Evolutionary conservation across 1,284 basidiomycete genomes (phyloP).

Genomic region (Moesziomyces sp.): DNA sequence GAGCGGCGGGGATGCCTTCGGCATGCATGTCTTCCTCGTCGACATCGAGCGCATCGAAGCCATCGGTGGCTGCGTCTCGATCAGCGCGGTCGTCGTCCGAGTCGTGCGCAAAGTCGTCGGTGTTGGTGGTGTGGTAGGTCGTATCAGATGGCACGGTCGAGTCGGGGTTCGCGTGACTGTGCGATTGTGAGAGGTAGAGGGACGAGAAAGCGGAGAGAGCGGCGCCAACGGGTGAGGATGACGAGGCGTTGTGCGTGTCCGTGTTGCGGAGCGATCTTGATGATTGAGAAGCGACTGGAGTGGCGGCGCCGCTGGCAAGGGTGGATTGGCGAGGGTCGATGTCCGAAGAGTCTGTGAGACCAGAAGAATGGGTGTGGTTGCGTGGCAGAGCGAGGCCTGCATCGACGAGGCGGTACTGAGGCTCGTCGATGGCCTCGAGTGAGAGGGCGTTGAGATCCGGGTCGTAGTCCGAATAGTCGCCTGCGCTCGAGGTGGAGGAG

Average conservation of each 20-base stretch:
- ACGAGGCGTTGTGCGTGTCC: slow-evolving; percentile 3
- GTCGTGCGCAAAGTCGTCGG: slow-evolving; percentile 4
- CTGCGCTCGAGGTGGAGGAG: slow-evolving; percentile 35
- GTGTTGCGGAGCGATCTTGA: slow-evolving; percentile 21
- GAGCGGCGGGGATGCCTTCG: slow-evolving; percentile 63
- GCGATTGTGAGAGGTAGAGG: slow-evolving; percentile 27
- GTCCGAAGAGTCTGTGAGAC: slow-evolving; percentile 5
- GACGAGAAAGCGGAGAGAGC: slow-evolving; percentile 19
- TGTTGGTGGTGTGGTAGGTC: slow-evolving; percentile 2
- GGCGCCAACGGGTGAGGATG: slow-evolving; percentile 15
- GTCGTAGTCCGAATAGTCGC: slow-evolving; percentile 39
- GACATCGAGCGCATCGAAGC: slow-evolving; percentile 56
- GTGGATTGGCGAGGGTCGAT: slow-evolving; percentile 27
- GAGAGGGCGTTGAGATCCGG: slow-evolving; percentile 45
- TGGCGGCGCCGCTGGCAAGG: slow-evolving; percentile 34
- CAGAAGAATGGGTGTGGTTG: neutral
- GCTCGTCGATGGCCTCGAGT: slow-evolving; percentile 49
- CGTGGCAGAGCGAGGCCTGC: neutral
- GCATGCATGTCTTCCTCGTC: slow-evolving; percentile 67
- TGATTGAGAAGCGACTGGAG: slow-evolving; percentile 36
- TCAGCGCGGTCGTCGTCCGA: slow-evolving; percentile 23
- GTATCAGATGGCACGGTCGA: slow-evolving; percentile 4
- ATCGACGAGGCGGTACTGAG: slow-evolving; percentile 28
- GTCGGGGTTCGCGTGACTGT: slow-evolving; percentile 1
- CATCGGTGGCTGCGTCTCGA: slow-evolving; percentile 39